Conservation (phyloP, 257 asterid genomes). For the Penstemon barbatus region DNA sequence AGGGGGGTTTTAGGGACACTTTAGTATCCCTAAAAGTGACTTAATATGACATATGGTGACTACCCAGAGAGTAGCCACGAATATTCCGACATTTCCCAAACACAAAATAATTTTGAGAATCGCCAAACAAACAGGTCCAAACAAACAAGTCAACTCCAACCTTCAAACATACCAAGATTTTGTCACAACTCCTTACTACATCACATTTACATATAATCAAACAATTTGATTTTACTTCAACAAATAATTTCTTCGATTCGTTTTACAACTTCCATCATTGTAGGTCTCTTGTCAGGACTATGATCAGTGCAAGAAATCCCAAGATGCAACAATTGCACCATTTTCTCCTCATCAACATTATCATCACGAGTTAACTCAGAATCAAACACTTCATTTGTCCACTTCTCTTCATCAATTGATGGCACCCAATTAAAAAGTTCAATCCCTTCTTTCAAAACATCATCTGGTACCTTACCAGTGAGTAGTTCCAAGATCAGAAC, state of each 20-base stretch:
- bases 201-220: too few relatives aligned
- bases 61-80: too few relatives aligned
- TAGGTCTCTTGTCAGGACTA: conserved; percentile 42
- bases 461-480: conserved; percentile 42
- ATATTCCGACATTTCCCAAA: too few relatives aligned
- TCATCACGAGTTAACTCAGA: conserved; percentile 32
- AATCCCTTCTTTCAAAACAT: conserved; percentile 39
- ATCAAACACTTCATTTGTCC: conserved; percentile 46
- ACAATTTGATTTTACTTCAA: background rate
- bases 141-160: too few relatives aligned
- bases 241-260: conserved; percentile 34
- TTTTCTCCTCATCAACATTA: conserved; percentile 30
- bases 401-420: conserved; percentile 35
- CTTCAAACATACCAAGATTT: too few relatives aligned
- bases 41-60: too few relatives aligned
- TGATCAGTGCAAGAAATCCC: conserved; percentile 50
- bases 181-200: too few relatives aligned
- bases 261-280: conserved; percentile 37
- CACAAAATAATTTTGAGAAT: too few relatives aligned
- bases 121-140: too few relatives aligned
- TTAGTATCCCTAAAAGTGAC: too few relatives aligned
- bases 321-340: conserved; percentile 42
- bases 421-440: conserved; percentile 52
- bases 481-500: conserved; percentile 49
- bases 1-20: too few relatives aligned